These are phyloP conservation scores for Naganishia antarctica DNA, from an alignment of 768 basidiomycete species.

Conservation along the genomic window DNA sequence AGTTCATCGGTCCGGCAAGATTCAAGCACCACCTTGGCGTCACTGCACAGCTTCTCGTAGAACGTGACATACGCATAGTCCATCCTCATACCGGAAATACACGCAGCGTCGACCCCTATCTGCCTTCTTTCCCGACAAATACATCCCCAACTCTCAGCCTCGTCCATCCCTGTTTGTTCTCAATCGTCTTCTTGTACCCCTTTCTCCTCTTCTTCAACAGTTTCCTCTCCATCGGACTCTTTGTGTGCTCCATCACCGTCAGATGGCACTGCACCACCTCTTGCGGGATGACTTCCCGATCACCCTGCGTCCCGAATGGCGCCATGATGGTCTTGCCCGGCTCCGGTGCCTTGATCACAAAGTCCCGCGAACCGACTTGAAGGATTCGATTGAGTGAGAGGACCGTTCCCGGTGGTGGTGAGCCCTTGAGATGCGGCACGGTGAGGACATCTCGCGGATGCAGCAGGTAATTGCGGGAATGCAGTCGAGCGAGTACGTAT, in stretches of 20 bases:
- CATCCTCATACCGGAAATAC: too few species aligned
- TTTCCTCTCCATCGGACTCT: slow-evolving; percentile 81
- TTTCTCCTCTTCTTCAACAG: slow-evolving; percentile 98
- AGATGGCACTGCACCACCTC: slow-evolving; percentile 69
- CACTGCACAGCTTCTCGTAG: too few species aligned
- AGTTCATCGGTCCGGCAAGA: too few species aligned
- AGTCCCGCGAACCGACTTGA: slow-evolving; percentile 93
- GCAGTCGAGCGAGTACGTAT: slow-evolving; percentile 84
- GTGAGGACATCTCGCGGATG: slow-evolving; percentile 88
- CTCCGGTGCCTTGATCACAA: slow-evolving; percentile 62
- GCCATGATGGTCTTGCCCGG: slow-evolving; percentile 21
- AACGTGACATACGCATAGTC: too few species aligned
- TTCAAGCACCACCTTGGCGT: too few species aligned
- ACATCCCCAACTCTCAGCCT: slow-evolving; percentile 75
- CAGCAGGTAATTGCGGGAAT: slow-evolving; percentile 80
- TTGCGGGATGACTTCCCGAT: slow-evolving; percentile 56
- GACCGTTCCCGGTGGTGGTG: slow-evolving; percentile 68
- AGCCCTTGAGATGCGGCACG: slow-evolving; percentile 79
- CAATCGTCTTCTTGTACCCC: slow-evolving; percentile 89
- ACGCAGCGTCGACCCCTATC: too few species aligned
- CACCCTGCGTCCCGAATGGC: slow-evolving; percentile 29
- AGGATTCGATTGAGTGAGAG: slow-evolving; percentile 78
- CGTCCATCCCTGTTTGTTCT: slow-evolving; percentile 93
- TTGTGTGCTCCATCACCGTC: slow-evolving; percentile 96
- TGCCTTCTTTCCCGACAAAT: slow-evolving; percentile 8